phyloP scores from a whole-genome alignment of 805 yeast species.

The Candida morakotiae region DNA sequence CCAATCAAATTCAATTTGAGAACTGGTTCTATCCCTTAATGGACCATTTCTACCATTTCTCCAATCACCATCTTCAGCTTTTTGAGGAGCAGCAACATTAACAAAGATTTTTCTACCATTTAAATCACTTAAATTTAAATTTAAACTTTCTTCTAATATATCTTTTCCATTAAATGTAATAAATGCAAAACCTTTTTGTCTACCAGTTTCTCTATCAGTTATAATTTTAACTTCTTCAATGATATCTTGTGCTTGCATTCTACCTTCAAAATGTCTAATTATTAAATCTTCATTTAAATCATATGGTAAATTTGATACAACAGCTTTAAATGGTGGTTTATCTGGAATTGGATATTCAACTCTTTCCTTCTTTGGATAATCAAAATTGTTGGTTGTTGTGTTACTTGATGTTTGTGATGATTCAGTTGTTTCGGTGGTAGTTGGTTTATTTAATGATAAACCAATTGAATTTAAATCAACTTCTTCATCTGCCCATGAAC shows the following conservation, averaged over 20 bases:
- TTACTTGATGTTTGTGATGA: conserved; percentile 8
- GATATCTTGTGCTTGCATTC: conserved; percentile 46
- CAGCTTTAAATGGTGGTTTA: conserved; percentile 88
- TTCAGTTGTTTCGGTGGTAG: conserved; percentile 19
- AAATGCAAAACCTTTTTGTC: conserved; percentile 57
- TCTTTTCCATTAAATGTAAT: conserved; percentile 46
- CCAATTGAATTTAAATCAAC: conserved; percentile 66
- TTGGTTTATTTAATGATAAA: conserved; percentile 22
- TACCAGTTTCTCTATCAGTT: conserved; percentile 57
- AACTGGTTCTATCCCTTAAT: conserved; percentile 34
- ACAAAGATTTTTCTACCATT: conserved; percentile 50
- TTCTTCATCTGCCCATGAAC: conserved; percentile 84
- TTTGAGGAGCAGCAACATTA: conserved; percentile 57
- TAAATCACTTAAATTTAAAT: conserved; percentile 40
- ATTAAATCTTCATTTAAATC: conserved; percentile 66
- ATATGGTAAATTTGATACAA: conserved; percentile 82
- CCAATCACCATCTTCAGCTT: conserved; percentile 46
- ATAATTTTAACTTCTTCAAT: conserved; percentile 71
- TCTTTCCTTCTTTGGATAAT: conserved; percentile 45
- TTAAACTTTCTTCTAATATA: conserved; percentile 48
- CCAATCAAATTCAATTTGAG: conserved; percentile 63
- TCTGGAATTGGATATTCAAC: conserved; percentile 85
- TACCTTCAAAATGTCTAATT: conserved; percentile 56
- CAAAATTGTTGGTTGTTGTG: conserved; percentile 1
- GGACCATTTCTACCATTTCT: conserved; percentile 27